Conservation (phyloP, 495 filamentous ascomycete genomes). For the Podospora pseudoanserina region DNA sequence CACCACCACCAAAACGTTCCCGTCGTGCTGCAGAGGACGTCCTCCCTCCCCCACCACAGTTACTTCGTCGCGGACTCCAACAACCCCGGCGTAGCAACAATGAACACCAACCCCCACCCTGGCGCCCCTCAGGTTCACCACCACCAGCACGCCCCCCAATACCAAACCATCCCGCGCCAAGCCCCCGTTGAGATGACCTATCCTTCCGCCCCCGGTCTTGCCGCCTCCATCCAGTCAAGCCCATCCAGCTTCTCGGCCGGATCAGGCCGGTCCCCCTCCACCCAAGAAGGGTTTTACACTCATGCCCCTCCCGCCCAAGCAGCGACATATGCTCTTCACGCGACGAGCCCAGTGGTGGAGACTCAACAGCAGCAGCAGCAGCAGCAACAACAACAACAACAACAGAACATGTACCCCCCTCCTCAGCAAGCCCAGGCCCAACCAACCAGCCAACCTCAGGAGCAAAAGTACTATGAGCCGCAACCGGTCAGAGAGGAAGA, state of each 20-base stretch:
- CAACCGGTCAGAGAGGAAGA: slow-evolving; percentile 32
- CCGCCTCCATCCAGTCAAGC: slow-evolving; percentile 44
- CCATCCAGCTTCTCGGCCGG: slow-evolving; percentile 50
- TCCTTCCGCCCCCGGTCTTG: slow-evolving; percentile 28
- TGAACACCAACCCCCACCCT: slow-evolving; percentile 45
- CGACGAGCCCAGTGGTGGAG: slow-evolving; percentile 35
- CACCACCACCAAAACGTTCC: slow-evolving; percentile 34
- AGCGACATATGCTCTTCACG: slow-evolving; percentile 39
- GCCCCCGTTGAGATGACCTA: slow-evolving; percentile 41
- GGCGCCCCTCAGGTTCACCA: background rate
- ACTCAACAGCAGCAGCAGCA: slow-evolving; percentile 16
- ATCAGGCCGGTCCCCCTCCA: slow-evolving; percentile 40
- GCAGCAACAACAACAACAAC: slow-evolving; percentile 26
- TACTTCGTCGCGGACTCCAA: slow-evolving; percentile 50
- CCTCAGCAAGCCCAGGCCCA: slow-evolving; percentile 18
- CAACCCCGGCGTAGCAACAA: slow-evolving; percentile 51
- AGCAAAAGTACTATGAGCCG: slow-evolving; percentile 24
- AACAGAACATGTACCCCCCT: slow-evolving; percentile 23
- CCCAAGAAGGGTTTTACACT: slow-evolving; percentile 46
- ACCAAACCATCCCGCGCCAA: slow-evolving; percentile 46
- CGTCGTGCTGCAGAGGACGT: slow-evolving; percentile 35
- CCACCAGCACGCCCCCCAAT: slow-evolving; percentile 22
- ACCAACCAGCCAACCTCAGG: slow-evolving; percentile 21
- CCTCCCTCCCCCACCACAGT: slow-evolving; percentile 41
- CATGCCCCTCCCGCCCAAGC: slow-evolving; percentile 40